A percentile compares a stretch with the other conserved stretches of the same genome.
Conservation (phyloP, 148 eudicot genomes). For the Rhododendron kiyosumense region DNA sequence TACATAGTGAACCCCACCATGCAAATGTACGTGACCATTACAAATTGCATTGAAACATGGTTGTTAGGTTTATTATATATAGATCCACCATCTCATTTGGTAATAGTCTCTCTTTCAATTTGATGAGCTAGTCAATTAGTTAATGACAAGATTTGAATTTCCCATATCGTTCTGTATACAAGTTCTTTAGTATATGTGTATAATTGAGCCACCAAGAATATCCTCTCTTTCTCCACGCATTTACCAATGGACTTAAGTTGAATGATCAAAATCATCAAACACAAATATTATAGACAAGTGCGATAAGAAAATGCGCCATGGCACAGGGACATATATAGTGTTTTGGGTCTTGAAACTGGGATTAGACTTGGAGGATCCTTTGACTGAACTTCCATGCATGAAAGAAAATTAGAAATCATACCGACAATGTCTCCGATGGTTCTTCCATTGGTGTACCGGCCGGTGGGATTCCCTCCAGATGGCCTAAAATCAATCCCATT, state of each 20-base stretch:
- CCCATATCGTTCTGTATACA: too few relatives aligned
- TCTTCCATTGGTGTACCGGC: slow-evolving; percentile 81
- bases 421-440: slow-evolving; percentile 96
- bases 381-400: background rate
- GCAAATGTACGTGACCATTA: background rate
- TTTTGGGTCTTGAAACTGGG: background rate
- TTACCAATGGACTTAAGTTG: background rate
- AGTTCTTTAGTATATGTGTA: too few relatives aligned
- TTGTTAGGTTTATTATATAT: background rate
- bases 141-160: background rate
- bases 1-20: background rate
- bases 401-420: slow-evolving; percentile 12
- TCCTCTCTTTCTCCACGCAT: background rate
- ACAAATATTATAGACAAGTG: background rate
- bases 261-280: too few relatives aligned
- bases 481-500: slow-evolving; percentile 89
- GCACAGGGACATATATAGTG: background rate
- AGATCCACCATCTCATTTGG: background rate
- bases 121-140: background rate
- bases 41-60: background rate
- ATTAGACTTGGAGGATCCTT: background rate
- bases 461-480: slow-evolving; percentile 77
- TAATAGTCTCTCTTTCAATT: too few relatives aligned
- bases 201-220: too few relatives aligned
- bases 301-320: background rate